Percentiles rank a stretch among this genome's conserved stretches.
Evolutionary conservation across 1,284 basidiomycete species (phyloP).

Genomic region (Heterobasidion irregulare): DNA sequence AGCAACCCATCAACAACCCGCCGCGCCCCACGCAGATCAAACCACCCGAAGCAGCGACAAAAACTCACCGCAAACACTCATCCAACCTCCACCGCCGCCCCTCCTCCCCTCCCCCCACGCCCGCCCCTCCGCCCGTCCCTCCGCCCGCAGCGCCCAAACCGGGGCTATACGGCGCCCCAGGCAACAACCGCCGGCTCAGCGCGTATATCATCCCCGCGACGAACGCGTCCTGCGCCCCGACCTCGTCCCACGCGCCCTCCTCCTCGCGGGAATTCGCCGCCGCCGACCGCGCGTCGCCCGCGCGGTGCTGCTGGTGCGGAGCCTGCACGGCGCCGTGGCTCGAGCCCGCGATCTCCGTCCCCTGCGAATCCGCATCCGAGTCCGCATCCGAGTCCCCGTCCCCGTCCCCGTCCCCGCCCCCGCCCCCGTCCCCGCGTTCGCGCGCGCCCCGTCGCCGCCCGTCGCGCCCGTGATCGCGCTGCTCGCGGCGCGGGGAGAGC

Average conservation of each 20-base stretch:
- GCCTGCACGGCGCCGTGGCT: conserved; percentile 3
- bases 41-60: not conserved
- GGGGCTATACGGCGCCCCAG: conserved; percentile 65
- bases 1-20: too few relatives aligned
- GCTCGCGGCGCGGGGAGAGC: too few relatives aligned
- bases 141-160: conserved; percentile 31
- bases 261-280: conserved; percentile 18
- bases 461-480: not conserved
- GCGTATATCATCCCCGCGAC: conserved; percentile 77
- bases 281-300: not conserved
- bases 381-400: conserved; percentile 34
- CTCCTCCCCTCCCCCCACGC: conserved; percentile 14
- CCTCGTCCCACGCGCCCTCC: conserved; percentile 44
- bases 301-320: not conserved
- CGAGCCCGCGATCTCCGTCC: conserved; percentile 35
- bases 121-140: too few relatives aligned
- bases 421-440: conserved; percentile 7
- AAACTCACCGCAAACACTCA: conserved; percentile 59
- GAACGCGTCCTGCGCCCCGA: conserved; percentile 72
- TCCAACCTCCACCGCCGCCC: conserved; percentile 59
- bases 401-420: conserved; percentile 13
- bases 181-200: conserved; percentile 53
- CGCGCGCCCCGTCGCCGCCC: conserved; percentile 5
- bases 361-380: conserved; percentile 39
- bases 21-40: not conserved